A percentile compares a stretch with the other conserved stretches of the same genome.
phyloP scores from a whole-genome alignment of 495 filamentous ascomycete species.

The Neurospora tetrasperma region DNA sequence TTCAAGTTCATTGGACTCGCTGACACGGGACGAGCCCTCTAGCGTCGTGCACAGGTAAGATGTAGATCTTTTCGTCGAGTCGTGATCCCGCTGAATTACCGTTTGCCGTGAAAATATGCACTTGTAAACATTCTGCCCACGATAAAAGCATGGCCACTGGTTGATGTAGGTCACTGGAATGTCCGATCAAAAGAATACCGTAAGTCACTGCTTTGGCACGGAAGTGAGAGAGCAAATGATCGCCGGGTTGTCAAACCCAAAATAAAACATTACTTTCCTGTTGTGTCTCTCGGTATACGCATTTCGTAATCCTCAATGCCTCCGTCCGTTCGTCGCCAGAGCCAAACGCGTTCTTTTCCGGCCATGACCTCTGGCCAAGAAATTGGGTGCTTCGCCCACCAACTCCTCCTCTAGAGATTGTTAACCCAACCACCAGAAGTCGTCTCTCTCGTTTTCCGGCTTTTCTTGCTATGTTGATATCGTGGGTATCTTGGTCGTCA shows the following conservation, averaged over 20 bases:
- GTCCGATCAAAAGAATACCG: not conserved
- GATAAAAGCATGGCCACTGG: not conserved
- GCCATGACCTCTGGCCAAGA: not conserved
- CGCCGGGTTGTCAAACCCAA: not conserved
- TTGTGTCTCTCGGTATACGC: not conserved
- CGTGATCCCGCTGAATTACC: not conserved
- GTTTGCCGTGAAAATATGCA: not conserved
- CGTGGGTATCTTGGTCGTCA: too few relatives aligned
- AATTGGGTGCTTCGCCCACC: not conserved
- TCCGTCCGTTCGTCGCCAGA: not conserved
- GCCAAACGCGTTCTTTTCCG: not conserved
- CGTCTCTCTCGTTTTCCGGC: too few relatives aligned
- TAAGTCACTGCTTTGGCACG: not conserved
- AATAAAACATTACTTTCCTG: not conserved
- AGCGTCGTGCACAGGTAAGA: not conserved
- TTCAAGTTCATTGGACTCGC: not conserved
- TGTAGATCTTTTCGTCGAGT: not conserved
- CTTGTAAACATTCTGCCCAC: not conserved
- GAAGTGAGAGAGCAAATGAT: not conserved
- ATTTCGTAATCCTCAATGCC: not conserved
- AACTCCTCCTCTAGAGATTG: not conserved
- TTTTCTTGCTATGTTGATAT: too few relatives aligned
- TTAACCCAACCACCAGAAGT: not conserved
- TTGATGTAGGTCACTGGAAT: not conserved
- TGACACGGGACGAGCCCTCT: constrained; percentile 3